Percentiles rank a stretch among this genome's conserved stretches.
Conservation (phyloP, 2,329 filamentous ascomycete genomes). For the Myrmaecium sp. region DNA sequence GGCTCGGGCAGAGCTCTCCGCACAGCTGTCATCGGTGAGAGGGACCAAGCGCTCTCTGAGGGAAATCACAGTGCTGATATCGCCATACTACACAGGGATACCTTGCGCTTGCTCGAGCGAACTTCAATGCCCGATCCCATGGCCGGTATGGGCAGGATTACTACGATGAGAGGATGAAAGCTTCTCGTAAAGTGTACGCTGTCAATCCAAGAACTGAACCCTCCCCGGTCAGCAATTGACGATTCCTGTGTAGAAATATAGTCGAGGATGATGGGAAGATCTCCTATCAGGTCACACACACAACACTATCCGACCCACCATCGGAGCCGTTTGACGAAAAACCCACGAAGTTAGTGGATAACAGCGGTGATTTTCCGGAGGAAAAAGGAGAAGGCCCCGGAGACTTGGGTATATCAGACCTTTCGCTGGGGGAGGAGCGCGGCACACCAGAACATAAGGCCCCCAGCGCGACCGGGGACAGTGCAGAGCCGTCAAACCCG, state of each 20-base stretch:
- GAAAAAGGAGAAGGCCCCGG: not conserved
- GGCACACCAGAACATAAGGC: not conserved
- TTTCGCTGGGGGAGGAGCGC: no score
- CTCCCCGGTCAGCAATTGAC: conserved; percentile 18
- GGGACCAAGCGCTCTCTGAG: not conserved
- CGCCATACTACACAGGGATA: conserved; percentile 19
- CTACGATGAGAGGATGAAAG: conserved; percentile 60
- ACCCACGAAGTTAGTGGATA: no score
- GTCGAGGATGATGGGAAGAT: conserved; percentile 10
- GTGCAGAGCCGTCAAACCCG: conserved; percentile 1
- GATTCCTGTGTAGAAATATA: conserved; percentile 33
- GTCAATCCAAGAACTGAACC: conserved; percentile 11
- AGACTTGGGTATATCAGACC: not conserved
- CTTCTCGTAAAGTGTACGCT: conserved; percentile 31
- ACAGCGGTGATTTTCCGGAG: no score
- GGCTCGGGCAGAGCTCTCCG: conserved; percentile 37
- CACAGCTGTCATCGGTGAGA: conserved; percentile 37
- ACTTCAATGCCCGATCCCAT: conserved; percentile 50
- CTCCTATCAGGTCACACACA: no score
- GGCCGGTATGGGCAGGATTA: conserved; percentile 50
- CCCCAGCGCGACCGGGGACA: not conserved
- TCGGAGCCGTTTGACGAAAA: no score
- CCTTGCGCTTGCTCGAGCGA: conserved; percentile 50
- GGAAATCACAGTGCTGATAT: not conserved
- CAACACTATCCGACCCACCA: no score